These are phyloP conservation scores for Leccinum barrowsii DNA, from an alignment of 768 basidiomycete species.

Conservation along the genomic window DNA sequence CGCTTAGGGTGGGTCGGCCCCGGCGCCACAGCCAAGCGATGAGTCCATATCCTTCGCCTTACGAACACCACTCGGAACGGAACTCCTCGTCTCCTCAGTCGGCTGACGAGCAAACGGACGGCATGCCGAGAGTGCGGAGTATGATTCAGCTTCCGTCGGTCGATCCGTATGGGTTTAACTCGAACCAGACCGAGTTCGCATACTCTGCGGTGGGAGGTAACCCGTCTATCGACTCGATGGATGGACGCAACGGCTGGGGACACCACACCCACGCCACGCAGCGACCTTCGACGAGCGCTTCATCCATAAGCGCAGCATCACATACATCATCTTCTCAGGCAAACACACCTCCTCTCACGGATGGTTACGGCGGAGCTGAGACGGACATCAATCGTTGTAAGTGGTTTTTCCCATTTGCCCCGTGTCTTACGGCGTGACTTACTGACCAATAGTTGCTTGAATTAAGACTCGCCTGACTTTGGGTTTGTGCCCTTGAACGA, in stretches of 20 bases:
- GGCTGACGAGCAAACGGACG: slow-evolving; percentile 42
- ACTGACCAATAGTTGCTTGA: slow-evolving; percentile 44
- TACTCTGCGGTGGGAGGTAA: slow-evolving; percentile 62
- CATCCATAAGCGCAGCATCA: slow-evolving; percentile 71
- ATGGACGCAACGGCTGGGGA: slow-evolving; percentile 43
- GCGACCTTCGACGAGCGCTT: slow-evolving; percentile 69
- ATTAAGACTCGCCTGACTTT: slow-evolving; percentile 75
- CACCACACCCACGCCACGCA: slow-evolving; percentile 34
- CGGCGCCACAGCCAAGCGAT: slow-evolving; percentile 84
- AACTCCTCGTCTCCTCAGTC: slow-evolving; percentile 73
- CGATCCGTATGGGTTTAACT: slow-evolving; percentile 61
- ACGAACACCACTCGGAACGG: slow-evolving; percentile 64
- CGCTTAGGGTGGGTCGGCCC: slow-evolving; percentile 66
- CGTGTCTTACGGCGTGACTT: slow-evolving; percentile 39
- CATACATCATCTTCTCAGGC: slow-evolving; percentile 79
- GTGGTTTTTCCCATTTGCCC: slow-evolving; percentile 36
- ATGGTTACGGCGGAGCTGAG: slow-evolving; percentile 59
- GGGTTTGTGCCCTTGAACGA: slow-evolving; percentile 82
- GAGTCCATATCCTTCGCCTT: slow-evolving; percentile 83
- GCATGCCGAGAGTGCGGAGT: slow-evolving; percentile 72
- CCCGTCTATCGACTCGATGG: slow-evolving; percentile 36
- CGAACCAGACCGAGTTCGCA: slow-evolving; percentile 76
- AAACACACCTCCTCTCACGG: slow-evolving; percentile 70
- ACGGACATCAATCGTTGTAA: slow-evolving; percentile 83
- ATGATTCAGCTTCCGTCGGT: slow-evolving; percentile 80